phyloP scores from a whole-genome alignment of 2,329 filamentous ascomycete genomes.

The Fusarium metavorans region DNA sequence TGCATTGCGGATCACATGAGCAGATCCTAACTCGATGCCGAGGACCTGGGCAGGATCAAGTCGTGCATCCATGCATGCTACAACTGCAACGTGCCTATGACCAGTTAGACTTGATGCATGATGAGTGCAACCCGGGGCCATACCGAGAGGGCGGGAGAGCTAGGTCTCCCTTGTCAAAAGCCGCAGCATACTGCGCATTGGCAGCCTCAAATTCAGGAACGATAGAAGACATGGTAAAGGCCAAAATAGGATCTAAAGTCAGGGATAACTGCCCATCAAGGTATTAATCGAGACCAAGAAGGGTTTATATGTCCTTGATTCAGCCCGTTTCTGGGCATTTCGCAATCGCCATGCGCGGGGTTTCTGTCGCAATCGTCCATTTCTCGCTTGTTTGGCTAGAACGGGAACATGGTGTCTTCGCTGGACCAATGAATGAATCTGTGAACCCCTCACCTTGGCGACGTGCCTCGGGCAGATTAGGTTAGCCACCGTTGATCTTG shows the following conservation, averaged over 20 bases:
- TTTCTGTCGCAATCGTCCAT: constrained; percentile 32
- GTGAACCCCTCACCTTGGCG: constrained; percentile 8
- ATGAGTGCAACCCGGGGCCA: too few species aligned
- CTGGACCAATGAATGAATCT: not conserved
- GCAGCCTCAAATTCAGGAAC: constrained; percentile 40
- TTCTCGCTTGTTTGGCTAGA: not conserved
- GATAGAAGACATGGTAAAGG: constrained; percentile 30
- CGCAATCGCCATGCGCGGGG: constrained; percentile 31
- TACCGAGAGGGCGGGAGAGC: constrained; percentile 42
- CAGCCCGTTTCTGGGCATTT: not conserved
- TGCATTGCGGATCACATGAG: constrained; percentile 84
- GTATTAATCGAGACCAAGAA: not conserved
- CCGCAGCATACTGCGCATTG: constrained; percentile 35
- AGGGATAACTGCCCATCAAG: not conserved
- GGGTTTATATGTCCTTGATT: not conserved
- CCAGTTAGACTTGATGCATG: not conserved
- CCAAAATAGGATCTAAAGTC: not conserved
- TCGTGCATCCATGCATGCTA: constrained; percentile 88
- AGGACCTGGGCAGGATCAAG: constrained; percentile 63
- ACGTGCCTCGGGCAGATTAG: not conserved
- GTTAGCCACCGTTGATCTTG: not conserved
- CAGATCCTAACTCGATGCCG: constrained; percentile 66
- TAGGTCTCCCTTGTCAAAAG: constrained; percentile 39
- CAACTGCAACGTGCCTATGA: constrained; percentile 51
- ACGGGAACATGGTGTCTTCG: not conserved